Base-by-base conservation (phyloP, 2,329 filamentous ascomycete species). In the Knufia petricola region DNA sequence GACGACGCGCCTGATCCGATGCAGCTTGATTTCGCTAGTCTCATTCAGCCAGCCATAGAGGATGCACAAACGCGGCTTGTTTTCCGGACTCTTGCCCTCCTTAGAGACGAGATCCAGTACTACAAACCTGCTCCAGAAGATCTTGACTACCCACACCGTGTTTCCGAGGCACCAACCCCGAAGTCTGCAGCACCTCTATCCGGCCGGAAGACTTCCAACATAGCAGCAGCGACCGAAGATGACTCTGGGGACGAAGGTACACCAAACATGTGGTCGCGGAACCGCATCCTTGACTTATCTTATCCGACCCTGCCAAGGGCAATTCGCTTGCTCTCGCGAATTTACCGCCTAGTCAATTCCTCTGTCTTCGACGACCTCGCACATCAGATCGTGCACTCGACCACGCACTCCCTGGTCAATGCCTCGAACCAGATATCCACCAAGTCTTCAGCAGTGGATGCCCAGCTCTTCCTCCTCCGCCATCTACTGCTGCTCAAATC, bases 401-500 rank as follows among this genome's bases (percentile, higher is more conserved):
- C 89, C 1, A 95, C 89, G 0, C 70, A 83, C 45, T 88, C 89
- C 2, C 77, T 98, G 15, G 79, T 88, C 54, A 77, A 81, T 44
- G 90, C 87, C 23, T 85, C 88, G 56, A 70, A 75, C 4, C 78
- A 78, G 52, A 83, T 94, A 57, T 77, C 80, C 49, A 50, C 48
- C 26, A 53, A 49, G 32, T 55, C 55, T 6, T 65, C 66, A n/a
- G 70, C 70, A 63, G 75, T 78, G 1, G 88, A 96, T 62, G 78
- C 85, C 0, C 85, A 95, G 57, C 76, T 98, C 3, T 98, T 98
- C 67, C 82, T 95, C 61, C 83, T 98, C 59, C 92, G 90, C 59
- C 95, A 98, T 63, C 76, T 98, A 1, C 82, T 98, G 43, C 83
- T 95, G 43, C 78, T 98, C 45, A 96, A 96, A 66, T 94, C 95